Base-by-base conservation (phyloP, 177 flowering plant genomes). In the Vitis hybrid region DNA sequence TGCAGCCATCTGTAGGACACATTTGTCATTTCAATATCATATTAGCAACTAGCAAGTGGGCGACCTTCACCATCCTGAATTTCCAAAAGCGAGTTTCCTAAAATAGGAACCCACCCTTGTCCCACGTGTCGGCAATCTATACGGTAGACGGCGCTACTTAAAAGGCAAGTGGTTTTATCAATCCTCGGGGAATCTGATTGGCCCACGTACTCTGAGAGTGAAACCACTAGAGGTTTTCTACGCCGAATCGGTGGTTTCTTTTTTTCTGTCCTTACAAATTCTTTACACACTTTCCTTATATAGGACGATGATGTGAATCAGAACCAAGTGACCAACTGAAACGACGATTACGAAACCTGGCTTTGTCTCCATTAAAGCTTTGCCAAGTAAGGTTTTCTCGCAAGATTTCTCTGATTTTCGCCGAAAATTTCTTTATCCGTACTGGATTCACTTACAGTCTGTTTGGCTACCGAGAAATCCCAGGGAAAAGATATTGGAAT, bases 81-180 rank as follows among this genome's bases (percentile, higher is more conserved):
- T 26, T 26, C 29, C 15, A 31, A 57, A 22, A 50, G 12, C 18
- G 3, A 61, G 68, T 63, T 62, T 50, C 55, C 76, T 53, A 72
- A 72, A 72, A 75, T 65, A 50, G 68, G 58, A 65, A 50, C 50
- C 59, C 11, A 48, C n/a, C 7, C 53, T 22, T 31, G 59, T 22
- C 7, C 67, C 73, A 82, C 80, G 80, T 71, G 83, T 82, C 83
- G 48, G 22, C 16, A 68, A 76, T 72, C 80, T 29, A 82, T 71
- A 71, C 19, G 81, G 51, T 14, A 26, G 76, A 62, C 74, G 73
- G 67, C 72, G 19, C 65, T 1, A 45, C 20, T 26, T 26, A 26
- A 26, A 26, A 26, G 29, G 29, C 4, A 2, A 26, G 29, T 26
- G 29, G 29, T 26, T 26, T 26, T 26, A 0, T 2, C 29, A 26